Percentiles rank a stretch among this genome's conserved stretches.
Conservation (phyloP, 768 basidiomycete genomes). For the Suillus plorans region DNA sequence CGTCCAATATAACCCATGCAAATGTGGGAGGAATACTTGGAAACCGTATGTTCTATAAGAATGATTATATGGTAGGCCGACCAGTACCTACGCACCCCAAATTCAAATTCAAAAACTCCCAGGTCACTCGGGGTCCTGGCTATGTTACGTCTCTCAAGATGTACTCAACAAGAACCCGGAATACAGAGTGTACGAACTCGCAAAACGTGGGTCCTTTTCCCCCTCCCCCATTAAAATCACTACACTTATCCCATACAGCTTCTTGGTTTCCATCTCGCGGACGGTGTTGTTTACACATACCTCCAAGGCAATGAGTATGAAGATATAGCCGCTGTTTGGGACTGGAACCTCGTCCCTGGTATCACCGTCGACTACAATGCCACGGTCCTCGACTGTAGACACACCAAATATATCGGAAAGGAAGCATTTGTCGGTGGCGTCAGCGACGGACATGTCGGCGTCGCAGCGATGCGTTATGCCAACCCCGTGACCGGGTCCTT, state of each 20-base stretch:
- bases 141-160: slow-evolving; percentile 65
- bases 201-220: slow-evolving; percentile 48
- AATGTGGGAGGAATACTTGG: slow-evolving; percentile 56
- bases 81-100: not conserved
- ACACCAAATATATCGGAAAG: slow-evolving; percentile 43
- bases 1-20: slow-evolving; percentile 38
- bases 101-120: not conserved
- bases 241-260: slow-evolving; percentile 36
- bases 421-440: slow-evolving; percentile 67
- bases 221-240: not conserved
- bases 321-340: slow-evolving; percentile 70
- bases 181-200: slow-evolving; percentile 63
- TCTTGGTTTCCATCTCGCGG: slow-evolving; percentile 67
- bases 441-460: slow-evolving; percentile 54
- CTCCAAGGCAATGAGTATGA: slow-evolving; percentile 68
- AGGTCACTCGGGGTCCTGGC: slow-evolving; percentile 64
- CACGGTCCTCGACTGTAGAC: slow-evolving; percentile 50
- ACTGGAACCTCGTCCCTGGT: slow-evolving; percentile 78
- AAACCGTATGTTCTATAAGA: slow-evolving; percentile 65
- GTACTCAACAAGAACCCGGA: slow-evolving; percentile 57
- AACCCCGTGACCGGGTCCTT: slow-evolving; percentile 60
- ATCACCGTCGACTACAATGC: slow-evolving; percentile 64
- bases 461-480: slow-evolving; percentile 66
- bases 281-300: slow-evolving; percentile 66
- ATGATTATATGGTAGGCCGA: slow-evolving; percentile 63